Percentiles rank a stretch among this genome's conserved stretches.
Conservation (phyloP, 2,329 filamentous ascomycete species). For the Tolypocladium tropicale region DNA sequence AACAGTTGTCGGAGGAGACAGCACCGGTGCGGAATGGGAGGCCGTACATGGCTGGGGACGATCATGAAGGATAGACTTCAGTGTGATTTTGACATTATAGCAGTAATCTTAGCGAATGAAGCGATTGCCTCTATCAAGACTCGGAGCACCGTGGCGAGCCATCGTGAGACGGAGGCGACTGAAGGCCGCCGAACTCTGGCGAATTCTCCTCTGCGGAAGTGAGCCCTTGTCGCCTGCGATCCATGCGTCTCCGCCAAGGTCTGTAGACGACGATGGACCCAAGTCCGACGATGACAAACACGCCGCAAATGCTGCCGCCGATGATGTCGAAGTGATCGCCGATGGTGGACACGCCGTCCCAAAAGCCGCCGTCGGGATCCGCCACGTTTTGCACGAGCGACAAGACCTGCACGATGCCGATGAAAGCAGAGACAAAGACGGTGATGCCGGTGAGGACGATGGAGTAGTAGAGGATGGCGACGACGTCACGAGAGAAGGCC, state of each 20-base stretch:
- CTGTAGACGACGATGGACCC: slow-evolving; percentile 66
- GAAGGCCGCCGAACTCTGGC: not conserved
- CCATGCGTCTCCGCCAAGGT: slow-evolving; percentile 57
- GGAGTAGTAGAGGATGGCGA: slow-evolving; percentile 93
- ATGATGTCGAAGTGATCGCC: slow-evolving; percentile 80
- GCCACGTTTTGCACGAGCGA: slow-evolving; percentile 69
- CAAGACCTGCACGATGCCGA: slow-evolving; percentile 76
- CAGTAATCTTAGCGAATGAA: not conserved
- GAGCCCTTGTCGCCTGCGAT: slow-evolving; percentile 11
- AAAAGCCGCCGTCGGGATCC: slow-evolving; percentile 66
- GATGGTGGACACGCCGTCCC: slow-evolving; percentile 72
- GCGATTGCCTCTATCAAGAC: not conserved
- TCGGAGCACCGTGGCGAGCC: not conserved
- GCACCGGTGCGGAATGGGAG: not conserved
- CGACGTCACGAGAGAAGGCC: slow-evolving; percentile 64
- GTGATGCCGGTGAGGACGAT: slow-evolving; percentile 78
- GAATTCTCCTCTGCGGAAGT: slow-evolving; percentile 1
- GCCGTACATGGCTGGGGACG: not conserved
- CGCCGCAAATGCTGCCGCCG: slow-evolving; percentile 74
- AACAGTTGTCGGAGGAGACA: not conserved
- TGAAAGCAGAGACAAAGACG: slow-evolving; percentile 72
- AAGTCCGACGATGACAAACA: slow-evolving; percentile 69
- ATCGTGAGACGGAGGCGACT: not conserved
- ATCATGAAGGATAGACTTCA: too few species aligned
- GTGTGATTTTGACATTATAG: too few species aligned